A percentile compares a stretch with the other conserved stretches of the same genome.
phyloP scores from a whole-genome alignment of 352 stramenopile species.

The Globisporangium viniferum region DNA sequence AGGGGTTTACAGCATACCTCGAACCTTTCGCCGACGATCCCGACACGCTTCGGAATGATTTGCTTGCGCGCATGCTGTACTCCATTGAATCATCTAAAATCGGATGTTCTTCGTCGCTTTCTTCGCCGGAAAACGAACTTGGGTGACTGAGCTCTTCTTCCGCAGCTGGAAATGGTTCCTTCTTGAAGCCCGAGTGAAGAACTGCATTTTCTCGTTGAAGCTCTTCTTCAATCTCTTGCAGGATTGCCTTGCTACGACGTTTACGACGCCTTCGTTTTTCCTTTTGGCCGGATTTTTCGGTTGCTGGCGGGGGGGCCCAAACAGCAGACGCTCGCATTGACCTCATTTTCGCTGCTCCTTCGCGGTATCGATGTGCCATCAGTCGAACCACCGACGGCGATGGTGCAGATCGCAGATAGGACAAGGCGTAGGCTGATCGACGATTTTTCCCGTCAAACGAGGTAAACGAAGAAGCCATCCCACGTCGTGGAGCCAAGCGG shows the following conservation, averaged over 20 bases:
- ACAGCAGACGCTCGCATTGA: background rate
- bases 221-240: conserved; percentile 19
- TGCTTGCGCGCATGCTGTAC: background rate
- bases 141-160: conserved; percentile 7
- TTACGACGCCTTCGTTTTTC: conserved; percentile 2
- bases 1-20: background rate
- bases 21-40: background rate
- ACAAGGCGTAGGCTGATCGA: conserved; percentile 27
- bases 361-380: conserved; percentile 34
- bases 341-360: conserved; percentile 28
- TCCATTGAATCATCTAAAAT: background rate
- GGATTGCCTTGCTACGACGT: conserved; percentile 13
- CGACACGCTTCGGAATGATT: background rate
- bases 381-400: conserved; percentile 27
- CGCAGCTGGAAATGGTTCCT: background rate
- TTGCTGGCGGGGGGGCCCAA: background rate
- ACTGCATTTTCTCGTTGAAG: background rate
- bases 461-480: conserved; percentile 26
- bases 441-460: conserved; percentile 28
- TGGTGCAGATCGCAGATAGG: conserved; percentile 30
- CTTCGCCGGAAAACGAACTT: conserved; percentile 7
- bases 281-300: background rate
- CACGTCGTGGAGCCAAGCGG: conserved; percentile 30
- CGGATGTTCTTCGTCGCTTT: background rate
- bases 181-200: background rate